These are phyloP conservation scores for Pyrenopolyporus hunteri DNA, from an alignment of 495 filamentous ascomycete species.

Conservation along the genomic window DNA sequence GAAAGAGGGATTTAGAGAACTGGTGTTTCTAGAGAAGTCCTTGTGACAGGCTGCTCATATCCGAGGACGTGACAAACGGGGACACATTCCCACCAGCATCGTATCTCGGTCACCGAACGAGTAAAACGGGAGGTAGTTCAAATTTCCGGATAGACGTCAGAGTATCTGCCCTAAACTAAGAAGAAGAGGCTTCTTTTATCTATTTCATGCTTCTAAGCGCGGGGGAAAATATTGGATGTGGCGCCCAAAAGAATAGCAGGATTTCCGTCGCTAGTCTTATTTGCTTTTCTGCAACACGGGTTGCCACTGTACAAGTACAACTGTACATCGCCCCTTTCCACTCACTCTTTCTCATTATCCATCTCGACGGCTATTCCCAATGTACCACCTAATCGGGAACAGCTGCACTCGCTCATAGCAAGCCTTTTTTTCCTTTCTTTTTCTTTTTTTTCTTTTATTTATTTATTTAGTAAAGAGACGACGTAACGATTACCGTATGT, in stretches of 20 bases:
- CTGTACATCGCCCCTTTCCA: neutral
- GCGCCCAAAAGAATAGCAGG: slow-evolving; percentile 16
- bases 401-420: neutral
- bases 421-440: neutral
- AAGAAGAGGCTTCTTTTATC: neutral
- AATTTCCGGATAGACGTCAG: slow-evolving; percentile 4
- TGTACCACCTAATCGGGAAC: neutral
- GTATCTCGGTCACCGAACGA: neutral
- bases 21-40: slow-evolving; percentile 67
- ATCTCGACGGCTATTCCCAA: too few species aligned
- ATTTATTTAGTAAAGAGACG: slow-evolving; percentile 6
- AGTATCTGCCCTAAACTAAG: neutral
- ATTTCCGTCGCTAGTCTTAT: slow-evolving; percentile 9
- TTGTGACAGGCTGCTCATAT: slow-evolving; percentile 20
- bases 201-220: neutral
- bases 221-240: slow-evolving; percentile 7
- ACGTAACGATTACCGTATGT: slow-evolving; percentile 11
- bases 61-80: slow-evolving; percentile 1
- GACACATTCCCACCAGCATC: neutral
- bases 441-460: too few species aligned
- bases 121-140: slow-evolving; percentile 3
- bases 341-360: neutral
- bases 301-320: slow-evolving; percentile 10
- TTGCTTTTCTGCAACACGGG: neutral
- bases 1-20: slow-evolving; percentile 75